A percentile compares a stretch with the other conserved stretches of the same genome.
Evolutionary conservation across 306 rosid species (phyloP).

Genomic region (Alnus rubra): DNA sequence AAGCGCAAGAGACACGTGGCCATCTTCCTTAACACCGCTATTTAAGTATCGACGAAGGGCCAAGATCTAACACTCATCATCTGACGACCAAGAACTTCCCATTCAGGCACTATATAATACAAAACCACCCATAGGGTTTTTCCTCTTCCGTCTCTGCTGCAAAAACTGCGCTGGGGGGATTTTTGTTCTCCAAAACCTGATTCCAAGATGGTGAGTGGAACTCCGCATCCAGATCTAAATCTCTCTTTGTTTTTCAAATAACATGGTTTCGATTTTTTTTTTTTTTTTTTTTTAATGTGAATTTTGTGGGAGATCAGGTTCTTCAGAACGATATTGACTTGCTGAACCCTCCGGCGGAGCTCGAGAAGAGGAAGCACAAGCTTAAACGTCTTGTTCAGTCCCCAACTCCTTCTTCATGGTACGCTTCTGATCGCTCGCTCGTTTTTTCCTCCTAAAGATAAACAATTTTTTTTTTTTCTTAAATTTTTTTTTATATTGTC

Average conservation of each 20-base stretch:
- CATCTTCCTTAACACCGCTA: neutral
- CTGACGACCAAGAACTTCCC: neutral
- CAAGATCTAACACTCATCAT: neutral
- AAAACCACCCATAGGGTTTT: neutral
- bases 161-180: neutral
- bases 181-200: neutral
- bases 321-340: constrained; percentile 58
- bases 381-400: constrained; percentile 57
- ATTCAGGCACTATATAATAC: neutral
- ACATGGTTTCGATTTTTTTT: neutral
- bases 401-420: constrained; percentile 59
- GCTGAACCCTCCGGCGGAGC: constrained; percentile 51
- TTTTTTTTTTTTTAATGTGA: neutral
- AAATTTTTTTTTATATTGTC: neutral
- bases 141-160: neutral
- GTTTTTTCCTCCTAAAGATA: neutral
- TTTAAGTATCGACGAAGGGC: neutral
- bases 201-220: neutral
- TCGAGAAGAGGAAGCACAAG: constrained; percentile 55
- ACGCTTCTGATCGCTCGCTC: neutral
- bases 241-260: too few relatives aligned
- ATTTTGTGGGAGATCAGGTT: constrained; percentile 31
- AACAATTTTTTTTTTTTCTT: neutral
- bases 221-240: neutral
- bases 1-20: too few relatives aligned